Conservation (phyloP, 768 basidiomycete genomes). For the Agaricus subrufescens region DNA sequence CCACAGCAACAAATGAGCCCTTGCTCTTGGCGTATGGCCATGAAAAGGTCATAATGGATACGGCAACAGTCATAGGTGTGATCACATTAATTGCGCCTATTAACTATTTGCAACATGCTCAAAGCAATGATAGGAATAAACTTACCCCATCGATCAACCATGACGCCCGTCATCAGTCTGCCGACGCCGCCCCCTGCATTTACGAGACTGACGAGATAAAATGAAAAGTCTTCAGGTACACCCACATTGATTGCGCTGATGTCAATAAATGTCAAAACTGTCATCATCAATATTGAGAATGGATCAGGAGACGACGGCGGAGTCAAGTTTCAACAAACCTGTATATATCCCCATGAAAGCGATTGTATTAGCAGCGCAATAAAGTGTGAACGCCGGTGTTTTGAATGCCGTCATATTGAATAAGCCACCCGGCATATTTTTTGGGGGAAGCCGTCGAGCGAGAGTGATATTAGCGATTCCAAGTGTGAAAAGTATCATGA, state of each 20-base stretch:
- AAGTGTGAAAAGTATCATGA: constrained; percentile 46
- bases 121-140: background rate
- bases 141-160: constrained; percentile 48
- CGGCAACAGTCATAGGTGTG: constrained; percentile 43
- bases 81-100: constrained; percentile 57
- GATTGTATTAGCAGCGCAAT: constrained; percentile 40
- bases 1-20: constrained; percentile 38
- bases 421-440: constrained; percentile 46
- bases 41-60: constrained; percentile 47
- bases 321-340: constrained; percentile 21
- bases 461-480: constrained; percentile 43
- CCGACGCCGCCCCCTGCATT: constrained; percentile 61
- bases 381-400: constrained; percentile 44
- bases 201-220: constrained; percentile 57
- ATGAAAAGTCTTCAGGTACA: constrained; percentile 41
- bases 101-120: background rate
- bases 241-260: constrained; percentile 43
- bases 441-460: constrained; percentile 48
- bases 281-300: background rate
- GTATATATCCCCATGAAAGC: constrained; percentile 63
- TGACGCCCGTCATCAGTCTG: constrained; percentile 42
- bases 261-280: constrained; percentile 57
- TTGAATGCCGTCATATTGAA: constrained; percentile 44
- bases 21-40: constrained; percentile 56
- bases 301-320: background rate